Percentiles rank a stretch among this genome's conserved stretches.
Conservation (phyloP, 2,329 filamentous ascomycete species). For the Sclerotinia nivalis region DNA sequence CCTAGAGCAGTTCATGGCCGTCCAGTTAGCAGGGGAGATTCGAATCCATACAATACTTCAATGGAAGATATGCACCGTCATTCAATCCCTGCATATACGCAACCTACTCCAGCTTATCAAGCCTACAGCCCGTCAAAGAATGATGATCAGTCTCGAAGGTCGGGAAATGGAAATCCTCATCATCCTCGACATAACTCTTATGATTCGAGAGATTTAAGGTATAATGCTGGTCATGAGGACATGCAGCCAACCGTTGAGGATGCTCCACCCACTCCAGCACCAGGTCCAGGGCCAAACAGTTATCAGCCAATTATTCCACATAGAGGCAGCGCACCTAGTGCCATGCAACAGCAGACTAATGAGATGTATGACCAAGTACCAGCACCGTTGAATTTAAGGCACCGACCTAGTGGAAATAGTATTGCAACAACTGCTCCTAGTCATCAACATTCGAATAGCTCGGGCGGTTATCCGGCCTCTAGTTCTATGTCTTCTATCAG, state of each 20-base stretch:
- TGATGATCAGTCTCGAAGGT: slow-evolving; percentile 34
- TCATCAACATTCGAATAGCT: slow-evolving; percentile 36
- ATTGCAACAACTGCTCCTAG: slow-evolving; percentile 27
- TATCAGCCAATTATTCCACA: slow-evolving; percentile 26
- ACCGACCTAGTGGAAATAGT: slow-evolving; percentile 37
- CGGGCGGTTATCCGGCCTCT: slow-evolving; percentile 33
- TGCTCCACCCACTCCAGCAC: slow-evolving; percentile 40
- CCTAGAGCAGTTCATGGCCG: slow-evolving; percentile 13
- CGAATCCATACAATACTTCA: slow-evolving; percentile 31
- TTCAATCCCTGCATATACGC: slow-evolving; percentile 35
- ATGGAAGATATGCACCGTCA: slow-evolving; percentile 33
- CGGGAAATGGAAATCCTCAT: slow-evolving; percentile 30
- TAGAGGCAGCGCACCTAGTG: slow-evolving; percentile 30
- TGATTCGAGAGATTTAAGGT: slow-evolving; percentile 40
- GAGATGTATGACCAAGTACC: slow-evolving; percentile 39
- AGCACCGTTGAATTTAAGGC: slow-evolving; percentile 38
- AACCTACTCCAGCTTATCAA: slow-evolving; percentile 35
- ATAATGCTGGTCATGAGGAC: slow-evolving; percentile 44
- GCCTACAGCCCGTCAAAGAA: slow-evolving; percentile 35
- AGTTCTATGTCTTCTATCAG: slow-evolving; percentile 35
- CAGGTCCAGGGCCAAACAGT: slow-evolving; percentile 21
- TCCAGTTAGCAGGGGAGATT: slow-evolving; percentile 21
- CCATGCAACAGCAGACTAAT: slow-evolving; percentile 29
- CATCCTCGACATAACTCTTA: slow-evolving; percentile 42
- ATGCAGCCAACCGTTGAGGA: slow-evolving; percentile 52